phyloP scores from a whole-genome alignment of 2,329 filamentous ascomycete species.

The Hypocrella siamensis region DNA sequence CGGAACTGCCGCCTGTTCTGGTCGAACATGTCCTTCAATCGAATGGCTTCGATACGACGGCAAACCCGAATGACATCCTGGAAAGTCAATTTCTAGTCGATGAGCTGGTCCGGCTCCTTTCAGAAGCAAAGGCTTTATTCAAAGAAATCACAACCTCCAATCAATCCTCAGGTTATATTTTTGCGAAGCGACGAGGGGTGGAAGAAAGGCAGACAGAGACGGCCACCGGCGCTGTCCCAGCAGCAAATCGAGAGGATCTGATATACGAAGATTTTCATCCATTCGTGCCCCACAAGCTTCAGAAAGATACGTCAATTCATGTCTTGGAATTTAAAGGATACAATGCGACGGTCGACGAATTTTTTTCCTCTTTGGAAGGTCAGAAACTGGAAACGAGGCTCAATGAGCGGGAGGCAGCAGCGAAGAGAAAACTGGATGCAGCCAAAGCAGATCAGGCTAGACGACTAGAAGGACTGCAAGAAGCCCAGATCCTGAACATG shows the following conservation, averaged over 20 bases:
- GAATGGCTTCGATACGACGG: constrained; percentile 51
- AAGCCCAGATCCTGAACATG: constrained; percentile 66
- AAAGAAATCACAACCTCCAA: constrained; percentile 51
- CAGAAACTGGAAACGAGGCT: constrained; percentile 78
- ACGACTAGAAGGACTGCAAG: constrained; percentile 68
- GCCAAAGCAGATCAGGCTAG: constrained; percentile 72
- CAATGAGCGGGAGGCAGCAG: constrained; percentile 65
- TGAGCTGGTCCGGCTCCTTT: constrained; percentile 50
- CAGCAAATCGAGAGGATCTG: constrained; percentile 29
- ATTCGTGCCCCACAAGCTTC: constrained; percentile 70
- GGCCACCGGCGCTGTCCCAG: constrained; percentile 16
- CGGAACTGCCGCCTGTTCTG: constrained; percentile 75
- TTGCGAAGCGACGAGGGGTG: constrained; percentile 47
- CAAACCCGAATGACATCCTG: constrained; percentile 54
- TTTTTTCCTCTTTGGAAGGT: constrained; percentile 91
- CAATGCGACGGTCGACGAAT: constrained; percentile 89
- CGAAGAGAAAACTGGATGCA: constrained; percentile 73
- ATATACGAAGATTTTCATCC: constrained; percentile 94
- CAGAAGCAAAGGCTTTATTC: constrained; percentile 50
- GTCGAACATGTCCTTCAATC: constrained; percentile 71
- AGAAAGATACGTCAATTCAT: constrained; percentile 45
- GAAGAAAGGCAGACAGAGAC: constrained; percentile 5
- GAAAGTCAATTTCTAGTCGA: constrained; percentile 48
- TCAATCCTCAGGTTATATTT: constrained; percentile 67
- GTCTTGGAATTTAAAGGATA: constrained; percentile 71